phyloP scores from a whole-genome alignment of 495 filamentous ascomycete species.

The Poronia punctata region DNA sequence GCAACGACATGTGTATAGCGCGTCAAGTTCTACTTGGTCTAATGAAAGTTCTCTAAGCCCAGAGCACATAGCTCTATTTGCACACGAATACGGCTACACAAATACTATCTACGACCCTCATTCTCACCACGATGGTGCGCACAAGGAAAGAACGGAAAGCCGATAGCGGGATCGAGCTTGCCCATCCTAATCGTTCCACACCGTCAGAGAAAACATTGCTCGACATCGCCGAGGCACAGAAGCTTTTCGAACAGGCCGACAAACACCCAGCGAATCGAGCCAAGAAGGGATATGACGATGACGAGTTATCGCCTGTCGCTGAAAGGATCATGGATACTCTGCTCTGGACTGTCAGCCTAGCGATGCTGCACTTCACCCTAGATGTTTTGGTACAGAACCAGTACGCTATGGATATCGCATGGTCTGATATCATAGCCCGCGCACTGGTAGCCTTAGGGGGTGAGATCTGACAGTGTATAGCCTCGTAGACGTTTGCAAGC shows the following conservation, averaged over 20 bases:
- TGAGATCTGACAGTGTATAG: conserved; percentile 20
- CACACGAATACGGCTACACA: too few relatives aligned
- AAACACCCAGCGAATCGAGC: conserved; percentile 20
- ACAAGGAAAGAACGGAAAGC: conserved; percentile 43
- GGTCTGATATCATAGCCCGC: conserved; percentile 48
- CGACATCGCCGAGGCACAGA: conserved; percentile 54
- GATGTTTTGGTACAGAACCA: conserved; percentile 89
- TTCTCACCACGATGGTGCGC: conserved; percentile 35
- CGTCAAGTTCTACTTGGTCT: too few relatives aligned
- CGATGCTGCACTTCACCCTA: conserved; percentile 79
- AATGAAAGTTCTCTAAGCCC: too few relatives aligned
- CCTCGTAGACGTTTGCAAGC: conserved; percentile 8
- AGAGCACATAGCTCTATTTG: too few relatives aligned
- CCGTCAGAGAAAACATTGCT: conserved; percentile 54
- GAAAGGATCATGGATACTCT: conserved; percentile 53
- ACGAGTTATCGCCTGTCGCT: conserved; percentile 29
- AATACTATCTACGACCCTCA: too few relatives aligned
- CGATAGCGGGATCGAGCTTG: conserved; percentile 46
- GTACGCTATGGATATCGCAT: conserved; percentile 64
- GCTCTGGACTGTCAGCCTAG: conserved; percentile 64
- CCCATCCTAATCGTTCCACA: conserved; percentile 50
- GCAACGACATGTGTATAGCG: too few relatives aligned
- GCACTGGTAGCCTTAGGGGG: conserved; percentile 43
- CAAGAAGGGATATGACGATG: conserved; percentile 25
- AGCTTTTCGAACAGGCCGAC: conserved; percentile 39